phyloP scores from a whole-genome alignment of 768 basidiomycete genomes.

The Naematelia encephala region DNA sequence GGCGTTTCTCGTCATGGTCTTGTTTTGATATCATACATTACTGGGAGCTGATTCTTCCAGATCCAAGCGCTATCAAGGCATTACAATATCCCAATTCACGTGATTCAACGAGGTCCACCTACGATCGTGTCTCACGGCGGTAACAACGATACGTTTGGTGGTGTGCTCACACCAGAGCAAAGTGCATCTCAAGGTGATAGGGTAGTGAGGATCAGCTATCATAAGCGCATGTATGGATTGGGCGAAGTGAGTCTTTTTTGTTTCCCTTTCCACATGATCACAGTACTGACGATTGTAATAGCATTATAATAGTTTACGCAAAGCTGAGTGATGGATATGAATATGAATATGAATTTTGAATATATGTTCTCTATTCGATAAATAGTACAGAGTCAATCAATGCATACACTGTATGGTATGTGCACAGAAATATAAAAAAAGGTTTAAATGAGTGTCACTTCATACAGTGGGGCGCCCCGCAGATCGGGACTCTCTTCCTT shows the following conservation, averaged over 20 bases:
- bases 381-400: no score
- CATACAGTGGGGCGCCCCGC: no score
- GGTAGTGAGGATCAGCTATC: slow-evolving; percentile 78
- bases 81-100: slow-evolving; percentile 80
- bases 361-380: no score
- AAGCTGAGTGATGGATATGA: slow-evolving; percentile 4
- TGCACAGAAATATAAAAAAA: no score
- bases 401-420: no score
- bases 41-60: slow-evolving; percentile 32
- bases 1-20: neutral
- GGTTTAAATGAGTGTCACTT: no score
- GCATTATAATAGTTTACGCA: slow-evolving; percentile 32
- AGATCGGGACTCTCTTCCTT: no score
- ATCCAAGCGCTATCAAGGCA: slow-evolving; percentile 80
- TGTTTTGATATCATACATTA: no score
- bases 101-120: slow-evolving; percentile 78
- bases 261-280: neutral
- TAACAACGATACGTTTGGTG: slow-evolving; percentile 38
- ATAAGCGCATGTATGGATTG: slow-evolving; percentile 87
- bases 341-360: no score
- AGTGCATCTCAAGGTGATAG: slow-evolving; percentile 48
- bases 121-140: slow-evolving; percentile 80
- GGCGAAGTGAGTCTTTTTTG: slow-evolving; percentile 69
- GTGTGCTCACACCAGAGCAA: slow-evolving; percentile 46
- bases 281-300: neutral